Evolutionary conservation across 139 green algal species (phyloP).

Genomic region (Chlamydomonas incerta): DNA sequence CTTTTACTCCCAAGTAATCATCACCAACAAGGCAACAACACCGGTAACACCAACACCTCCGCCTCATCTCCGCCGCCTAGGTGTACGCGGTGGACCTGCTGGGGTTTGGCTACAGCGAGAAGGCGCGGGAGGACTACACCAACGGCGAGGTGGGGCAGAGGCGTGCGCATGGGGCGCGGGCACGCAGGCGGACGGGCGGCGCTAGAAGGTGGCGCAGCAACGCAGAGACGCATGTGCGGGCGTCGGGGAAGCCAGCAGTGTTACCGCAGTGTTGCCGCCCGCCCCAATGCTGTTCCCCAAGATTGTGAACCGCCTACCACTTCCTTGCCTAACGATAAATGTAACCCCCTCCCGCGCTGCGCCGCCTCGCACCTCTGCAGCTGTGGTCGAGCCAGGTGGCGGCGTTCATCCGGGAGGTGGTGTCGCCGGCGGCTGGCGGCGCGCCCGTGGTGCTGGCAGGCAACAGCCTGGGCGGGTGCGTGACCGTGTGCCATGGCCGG

Average conservation of each 20-base stretch:
- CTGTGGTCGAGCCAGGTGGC: constrained; percentile 60
- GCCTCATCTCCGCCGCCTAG: not conserved
- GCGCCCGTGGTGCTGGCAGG: constrained; percentile 64
- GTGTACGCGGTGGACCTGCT: constrained; percentile 83
- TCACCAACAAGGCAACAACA: not conserved
- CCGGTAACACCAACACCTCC: no score
- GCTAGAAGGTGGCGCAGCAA: not conserved
- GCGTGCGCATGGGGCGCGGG: not conserved
- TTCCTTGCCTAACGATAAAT: no score
- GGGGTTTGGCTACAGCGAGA: constrained; percentile 87
- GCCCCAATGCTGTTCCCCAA: no score
- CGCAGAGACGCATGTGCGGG: no score
- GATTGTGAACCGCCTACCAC: no score
- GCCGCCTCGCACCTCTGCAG: no score
- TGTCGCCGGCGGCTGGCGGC: not conserved
- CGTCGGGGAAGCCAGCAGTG: no score
- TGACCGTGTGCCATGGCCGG: no score
- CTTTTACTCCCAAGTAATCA: no score
- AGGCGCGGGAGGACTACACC: constrained; percentile 76
- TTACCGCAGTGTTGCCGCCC: no score
- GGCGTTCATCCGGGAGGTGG: constrained; percentile 37
- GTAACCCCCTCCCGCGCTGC: no score
- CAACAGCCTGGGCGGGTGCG: constrained; percentile 87
- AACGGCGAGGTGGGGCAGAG: constrained; percentile 61
- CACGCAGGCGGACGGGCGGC: no score